These are phyloP conservation scores for Alternaria brassicicola DNA, from an alignment of 2,329 filamentous ascomycete species.

Conservation along the genomic window DNA sequence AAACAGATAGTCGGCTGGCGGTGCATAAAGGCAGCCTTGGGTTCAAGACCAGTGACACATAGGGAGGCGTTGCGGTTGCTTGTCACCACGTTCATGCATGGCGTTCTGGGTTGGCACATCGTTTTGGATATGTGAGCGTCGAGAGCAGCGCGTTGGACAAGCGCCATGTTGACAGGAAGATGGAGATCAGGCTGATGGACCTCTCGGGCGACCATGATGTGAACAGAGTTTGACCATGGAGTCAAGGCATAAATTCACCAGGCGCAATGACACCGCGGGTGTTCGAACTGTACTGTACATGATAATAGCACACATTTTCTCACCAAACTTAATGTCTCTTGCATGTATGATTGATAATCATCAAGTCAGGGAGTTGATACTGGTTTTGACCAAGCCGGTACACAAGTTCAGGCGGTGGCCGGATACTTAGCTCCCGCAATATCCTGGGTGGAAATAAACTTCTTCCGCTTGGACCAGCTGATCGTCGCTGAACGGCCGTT, in stretches of 20 bases:
- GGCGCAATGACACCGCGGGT: slow-evolving; percentile 3
- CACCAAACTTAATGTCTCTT: background rate
- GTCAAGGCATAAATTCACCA: background rate
- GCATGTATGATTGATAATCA: background rate
- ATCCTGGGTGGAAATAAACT: background rate
- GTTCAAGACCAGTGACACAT: slow-evolving; percentile 17
- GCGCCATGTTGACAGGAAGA: background rate
- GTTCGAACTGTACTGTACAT: background rate
- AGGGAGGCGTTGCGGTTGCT: slow-evolving; percentile 35
- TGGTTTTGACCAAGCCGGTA: background rate
- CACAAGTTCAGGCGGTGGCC: background rate
- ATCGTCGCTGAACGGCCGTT: background rate
- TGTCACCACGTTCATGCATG: slow-evolving; percentile 28
- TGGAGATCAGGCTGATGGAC: slow-evolving; percentile 1
- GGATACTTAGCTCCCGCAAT: background rate
- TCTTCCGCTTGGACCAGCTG: background rate
- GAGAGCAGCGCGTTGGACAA: slow-evolving; percentile 4
- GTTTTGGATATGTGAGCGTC: slow-evolving; percentile 15
- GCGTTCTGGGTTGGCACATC: slow-evolving; percentile 31
- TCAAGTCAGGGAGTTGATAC: background rate
- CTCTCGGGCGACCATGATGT: slow-evolving; percentile 2
- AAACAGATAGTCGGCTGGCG: slow-evolving; percentile 1
- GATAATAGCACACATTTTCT: background rate
- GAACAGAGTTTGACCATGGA: slow-evolving; percentile 11
- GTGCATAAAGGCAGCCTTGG: slow-evolving; percentile 7